These are phyloP conservation scores for Stipa capillata DNA, from an alignment of 176 grass and related monocot species.

Conservation along the genomic window DNA sequence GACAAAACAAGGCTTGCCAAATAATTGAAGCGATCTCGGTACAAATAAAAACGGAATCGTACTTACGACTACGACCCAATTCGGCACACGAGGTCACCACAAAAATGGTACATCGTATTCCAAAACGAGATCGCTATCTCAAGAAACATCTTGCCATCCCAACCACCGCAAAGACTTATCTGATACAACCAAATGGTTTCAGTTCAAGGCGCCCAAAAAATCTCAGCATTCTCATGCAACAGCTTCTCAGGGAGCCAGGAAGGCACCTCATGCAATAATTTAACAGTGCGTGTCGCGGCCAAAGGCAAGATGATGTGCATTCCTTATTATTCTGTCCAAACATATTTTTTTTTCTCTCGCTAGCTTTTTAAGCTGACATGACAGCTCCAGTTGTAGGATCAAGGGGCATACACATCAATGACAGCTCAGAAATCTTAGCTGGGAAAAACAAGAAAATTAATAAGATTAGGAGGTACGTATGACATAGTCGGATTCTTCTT, in stretches of 20 bases:
- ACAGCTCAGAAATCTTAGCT: constrained; percentile 6
- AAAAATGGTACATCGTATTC: neutral
- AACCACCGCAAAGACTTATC: neutral
- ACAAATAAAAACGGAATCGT: neutral
- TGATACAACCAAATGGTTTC: neutral
- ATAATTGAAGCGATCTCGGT: constrained; percentile 5
- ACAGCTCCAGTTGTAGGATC: constrained; percentile 14
- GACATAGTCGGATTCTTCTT: constrained; percentile 16
- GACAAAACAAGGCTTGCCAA: constrained; percentile 12
- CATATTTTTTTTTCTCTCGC: neutral
- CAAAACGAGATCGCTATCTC: neutral
- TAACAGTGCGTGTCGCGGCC: neutral
- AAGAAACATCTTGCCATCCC: constrained; percentile 16
- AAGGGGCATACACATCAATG: constrained; percentile 16
- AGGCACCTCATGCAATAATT: too few species aligned
- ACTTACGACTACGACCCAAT: neutral
- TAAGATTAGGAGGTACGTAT: neutral
- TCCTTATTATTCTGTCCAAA: constrained; percentile 14
- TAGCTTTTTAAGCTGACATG: constrained; percentile 33
- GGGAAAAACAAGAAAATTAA: neutral
- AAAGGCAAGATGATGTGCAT: neutral
- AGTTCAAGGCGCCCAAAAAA: neutral
- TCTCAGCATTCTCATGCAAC: neutral
- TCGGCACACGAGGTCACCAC: neutral
- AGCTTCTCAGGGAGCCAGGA: too few species aligned